Evolutionary conservation across 345 rosid genomes (phyloP).

Genomic region (Populus pruinosa): DNA sequence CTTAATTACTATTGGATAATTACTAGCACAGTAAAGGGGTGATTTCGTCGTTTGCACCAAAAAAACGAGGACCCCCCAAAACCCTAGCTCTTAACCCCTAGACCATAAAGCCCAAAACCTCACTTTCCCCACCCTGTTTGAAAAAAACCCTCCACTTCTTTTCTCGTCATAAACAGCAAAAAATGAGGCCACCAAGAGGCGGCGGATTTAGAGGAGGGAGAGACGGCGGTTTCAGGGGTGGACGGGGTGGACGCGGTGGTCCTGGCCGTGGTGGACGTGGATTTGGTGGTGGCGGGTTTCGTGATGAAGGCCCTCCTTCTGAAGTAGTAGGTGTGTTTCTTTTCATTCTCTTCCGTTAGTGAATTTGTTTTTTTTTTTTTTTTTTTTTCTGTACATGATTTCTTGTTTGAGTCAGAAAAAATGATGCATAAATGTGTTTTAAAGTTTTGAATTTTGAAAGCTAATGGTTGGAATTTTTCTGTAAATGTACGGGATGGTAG

Average conservation of each 20-base stretch:
- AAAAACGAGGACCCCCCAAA: background rate
- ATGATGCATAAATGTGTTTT: background rate
- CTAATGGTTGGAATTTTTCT: background rate
- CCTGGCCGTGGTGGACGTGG: constrained; percentile 15
- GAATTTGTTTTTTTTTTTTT: background rate
- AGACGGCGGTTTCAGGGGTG: constrained; percentile 7
- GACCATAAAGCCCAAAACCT: background rate
- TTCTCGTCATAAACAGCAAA: background rate
- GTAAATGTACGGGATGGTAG: background rate
- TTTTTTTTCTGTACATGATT: background rate
- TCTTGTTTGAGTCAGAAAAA: background rate
- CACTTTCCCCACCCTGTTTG: background rate
- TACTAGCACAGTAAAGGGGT: background rate
- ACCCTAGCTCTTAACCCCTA: constrained; percentile 3
- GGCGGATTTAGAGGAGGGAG: constrained; percentile 21
- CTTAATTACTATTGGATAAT: background rate
- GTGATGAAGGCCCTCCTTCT: constrained; percentile 87
- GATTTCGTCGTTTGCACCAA: background rate
- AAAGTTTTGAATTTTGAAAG: background rate
- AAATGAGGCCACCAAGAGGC: constrained; percentile 29
- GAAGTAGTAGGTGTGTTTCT: constrained; percentile 67
- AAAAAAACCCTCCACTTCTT: background rate
- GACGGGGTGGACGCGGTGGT: constrained; percentile 8
- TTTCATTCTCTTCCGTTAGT: background rate
- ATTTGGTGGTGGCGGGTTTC: constrained; percentile 35